Percentiles rank a stretch among this genome's conserved stretches.
phyloP scores from a whole-genome alignment of 805 yeast species.

The Kluyveromyces siamensis region DNA sequence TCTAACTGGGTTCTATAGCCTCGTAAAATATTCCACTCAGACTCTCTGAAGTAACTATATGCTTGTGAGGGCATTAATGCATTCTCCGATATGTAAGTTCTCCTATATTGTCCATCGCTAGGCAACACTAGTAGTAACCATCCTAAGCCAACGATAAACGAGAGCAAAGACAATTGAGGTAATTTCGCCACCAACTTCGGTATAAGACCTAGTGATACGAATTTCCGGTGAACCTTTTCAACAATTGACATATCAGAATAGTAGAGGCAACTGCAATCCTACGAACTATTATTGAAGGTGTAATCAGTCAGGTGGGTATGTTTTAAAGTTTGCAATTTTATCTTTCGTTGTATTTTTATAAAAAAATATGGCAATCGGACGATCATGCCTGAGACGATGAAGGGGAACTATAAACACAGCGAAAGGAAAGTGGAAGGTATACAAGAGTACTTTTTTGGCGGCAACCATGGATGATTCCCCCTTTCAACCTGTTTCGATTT shows the following conservation, averaged over 20 bases:
- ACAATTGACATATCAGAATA: constrained; percentile 35
- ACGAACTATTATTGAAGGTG: neutral
- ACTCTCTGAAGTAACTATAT: constrained; percentile 79
- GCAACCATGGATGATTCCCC: constrained; percentile 20
- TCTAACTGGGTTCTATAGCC: constrained; percentile 57
- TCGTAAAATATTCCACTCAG: constrained; percentile 87
- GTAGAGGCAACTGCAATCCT: neutral
- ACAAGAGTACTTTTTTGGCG: neutral
- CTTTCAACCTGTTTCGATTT: constrained; percentile 27
- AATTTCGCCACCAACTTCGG: constrained; percentile 36
- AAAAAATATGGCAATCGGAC: neutral
- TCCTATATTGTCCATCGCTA: constrained; percentile 68
- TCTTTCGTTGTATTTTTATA: neutral
- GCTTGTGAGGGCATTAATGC: constrained; percentile 98
- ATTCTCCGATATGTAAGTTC: constrained; percentile 86
- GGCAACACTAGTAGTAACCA: constrained; percentile 62
- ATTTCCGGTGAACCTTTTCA: constrained; percentile 35
- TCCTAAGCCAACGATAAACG: constrained; percentile 38
- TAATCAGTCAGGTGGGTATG: neutral
- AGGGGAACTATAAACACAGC: neutral
- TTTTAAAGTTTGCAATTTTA: neutral
- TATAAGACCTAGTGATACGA: constrained; percentile 38
- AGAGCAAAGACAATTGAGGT: constrained; percentile 35
- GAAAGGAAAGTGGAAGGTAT: neutral
- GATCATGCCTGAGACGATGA: neutral